phyloP scores from a whole-genome alignment of 305 asterid species.

The Nicotiana rustica region DNA sequence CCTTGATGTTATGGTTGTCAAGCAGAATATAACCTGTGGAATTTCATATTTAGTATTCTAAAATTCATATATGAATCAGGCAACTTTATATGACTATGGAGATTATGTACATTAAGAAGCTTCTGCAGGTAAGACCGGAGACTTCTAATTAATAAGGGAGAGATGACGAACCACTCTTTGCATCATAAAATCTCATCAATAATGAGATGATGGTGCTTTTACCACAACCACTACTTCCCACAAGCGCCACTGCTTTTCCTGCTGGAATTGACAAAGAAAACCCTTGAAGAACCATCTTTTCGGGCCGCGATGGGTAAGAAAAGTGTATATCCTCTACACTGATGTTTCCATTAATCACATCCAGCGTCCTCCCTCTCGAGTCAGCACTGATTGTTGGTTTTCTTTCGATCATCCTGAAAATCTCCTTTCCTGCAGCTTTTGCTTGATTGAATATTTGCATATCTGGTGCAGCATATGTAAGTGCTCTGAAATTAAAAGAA shows the following conservation, averaged over 20 bases:
- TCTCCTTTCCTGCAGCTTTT: slow-evolving; percentile 87
- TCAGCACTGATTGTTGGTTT: slow-evolving; percentile 62
- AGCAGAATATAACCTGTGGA: slow-evolving; percentile 70
- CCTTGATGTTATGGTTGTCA: slow-evolving; percentile 72
- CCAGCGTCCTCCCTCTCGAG: slow-evolving; percentile 51
- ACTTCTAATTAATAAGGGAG: not conserved
- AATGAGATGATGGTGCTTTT: slow-evolving; percentile 88
- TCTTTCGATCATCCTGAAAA: slow-evolving; percentile 69
- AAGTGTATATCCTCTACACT: slow-evolving; percentile 62
- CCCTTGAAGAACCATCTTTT: slow-evolving; percentile 65
- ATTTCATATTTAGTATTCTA: slow-evolving; percentile 27
- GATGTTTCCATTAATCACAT: slow-evolving; percentile 61
- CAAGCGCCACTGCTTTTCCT: slow-evolving; percentile 80
- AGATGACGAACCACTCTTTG: slow-evolving; percentile 56
- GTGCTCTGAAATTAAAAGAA: slow-evolving; percentile 63
- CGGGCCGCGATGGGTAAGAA: slow-evolving; percentile 73
- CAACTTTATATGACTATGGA: too few species aligned
- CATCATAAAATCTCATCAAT: slow-evolving; percentile 74
- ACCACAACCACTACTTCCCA: slow-evolving; percentile 85
- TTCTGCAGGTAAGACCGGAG: not conserved
- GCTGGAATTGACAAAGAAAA: slow-evolving; percentile 84
- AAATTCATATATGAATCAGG: too few species aligned
- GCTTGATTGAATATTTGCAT: slow-evolving; percentile 89
- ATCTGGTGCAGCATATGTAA: slow-evolving; percentile 91
- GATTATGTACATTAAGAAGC: not conserved